Evolutionary conservation across 306 rosid genomes (phyloP).

Genomic region (Rosa rugosa): DNA sequence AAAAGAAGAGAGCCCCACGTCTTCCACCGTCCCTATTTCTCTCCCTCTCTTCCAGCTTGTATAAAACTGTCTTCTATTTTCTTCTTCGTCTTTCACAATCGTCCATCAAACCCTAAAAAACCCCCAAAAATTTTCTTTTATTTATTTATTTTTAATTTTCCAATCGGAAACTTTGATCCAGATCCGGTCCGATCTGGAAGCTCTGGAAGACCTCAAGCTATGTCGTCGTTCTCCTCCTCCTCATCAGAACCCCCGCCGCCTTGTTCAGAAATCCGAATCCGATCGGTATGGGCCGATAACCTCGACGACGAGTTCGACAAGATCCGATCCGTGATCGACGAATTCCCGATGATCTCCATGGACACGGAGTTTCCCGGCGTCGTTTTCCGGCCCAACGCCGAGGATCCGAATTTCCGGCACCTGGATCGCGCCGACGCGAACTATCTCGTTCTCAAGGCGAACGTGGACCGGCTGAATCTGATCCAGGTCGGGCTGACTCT

Average conservation of each 20-base stretch:
- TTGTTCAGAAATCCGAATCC: constrained; percentile 26
- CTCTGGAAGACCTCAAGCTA: constrained; percentile 17
- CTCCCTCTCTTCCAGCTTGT: neutral
- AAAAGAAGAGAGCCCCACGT: constrained; percentile 11
- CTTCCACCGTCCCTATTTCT: constrained; percentile 4
- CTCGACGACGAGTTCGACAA: constrained; percentile 46
- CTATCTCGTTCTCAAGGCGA: constrained; percentile 62
- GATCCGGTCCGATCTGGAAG: constrained; percentile 5
- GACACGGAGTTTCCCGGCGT: constrained; percentile 88
- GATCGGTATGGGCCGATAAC: constrained; percentile 65
- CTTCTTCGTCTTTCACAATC: neutral
- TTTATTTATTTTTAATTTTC: neutral
- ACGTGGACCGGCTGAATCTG: constrained; percentile 63
- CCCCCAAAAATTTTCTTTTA: too few relatives aligned
- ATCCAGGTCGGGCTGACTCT: constrained; percentile 71
- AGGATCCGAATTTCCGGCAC: constrained; percentile 9
- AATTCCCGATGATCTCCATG: constrained; percentile 51
- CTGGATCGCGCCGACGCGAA: constrained; percentile 20
- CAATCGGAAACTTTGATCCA: constrained; percentile 11
- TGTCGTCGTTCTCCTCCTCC: constrained; percentile 16
- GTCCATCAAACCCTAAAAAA: constrained; percentile 17
- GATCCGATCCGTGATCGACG: constrained; percentile 47
- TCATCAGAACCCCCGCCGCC: constrained; percentile 12
- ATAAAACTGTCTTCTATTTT: constrained; percentile 7
- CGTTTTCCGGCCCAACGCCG: constrained; percentile 40